phyloP scores from a whole-genome alignment of 305 asterid genomes.

The Vinca major region DNA sequence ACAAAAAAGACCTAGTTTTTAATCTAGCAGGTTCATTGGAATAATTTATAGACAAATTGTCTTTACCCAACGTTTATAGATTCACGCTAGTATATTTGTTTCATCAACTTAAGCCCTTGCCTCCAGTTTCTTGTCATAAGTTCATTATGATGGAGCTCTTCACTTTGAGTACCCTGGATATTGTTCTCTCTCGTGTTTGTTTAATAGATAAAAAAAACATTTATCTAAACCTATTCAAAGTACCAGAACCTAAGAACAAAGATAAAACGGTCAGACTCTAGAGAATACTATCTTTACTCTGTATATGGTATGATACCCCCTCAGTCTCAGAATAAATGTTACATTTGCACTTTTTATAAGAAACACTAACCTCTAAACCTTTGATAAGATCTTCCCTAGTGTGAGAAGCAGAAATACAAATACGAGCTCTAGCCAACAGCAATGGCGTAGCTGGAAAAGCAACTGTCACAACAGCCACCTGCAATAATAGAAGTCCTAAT shows the following conservation, averaged over 20 bases:
- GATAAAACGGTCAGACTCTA: background rate
- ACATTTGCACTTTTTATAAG: too few species aligned
- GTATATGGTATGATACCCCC: background rate
- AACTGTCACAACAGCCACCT: slow-evolving; percentile 96
- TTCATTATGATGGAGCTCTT: background rate
- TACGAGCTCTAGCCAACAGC: slow-evolving; percentile 91
- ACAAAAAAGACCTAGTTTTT: too few species aligned
- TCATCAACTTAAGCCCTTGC: background rate
- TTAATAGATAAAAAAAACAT: background rate
- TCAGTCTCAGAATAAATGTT: too few species aligned
- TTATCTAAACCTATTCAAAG: background rate
- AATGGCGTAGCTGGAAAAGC: slow-evolving; percentile 98
- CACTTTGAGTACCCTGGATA: background rate
- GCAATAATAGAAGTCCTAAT: slow-evolving; percentile 1
- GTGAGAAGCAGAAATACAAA: slow-evolving; percentile 93
- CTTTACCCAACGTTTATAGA: background rate
- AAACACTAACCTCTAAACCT: slow-evolving; percentile 60
- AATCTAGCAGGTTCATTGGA: background rate
- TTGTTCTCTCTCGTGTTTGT: background rate
- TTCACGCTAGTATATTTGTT: background rate
- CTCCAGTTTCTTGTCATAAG: background rate
- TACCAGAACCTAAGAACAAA: background rate
- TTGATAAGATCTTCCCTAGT: slow-evolving; percentile 75
- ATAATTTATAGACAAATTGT: background rate
- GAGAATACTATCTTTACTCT: background rate